phyloP scores from a whole-genome alignment of 345 rosid genomes.

The Leavenworthia alabamica region DNA sequence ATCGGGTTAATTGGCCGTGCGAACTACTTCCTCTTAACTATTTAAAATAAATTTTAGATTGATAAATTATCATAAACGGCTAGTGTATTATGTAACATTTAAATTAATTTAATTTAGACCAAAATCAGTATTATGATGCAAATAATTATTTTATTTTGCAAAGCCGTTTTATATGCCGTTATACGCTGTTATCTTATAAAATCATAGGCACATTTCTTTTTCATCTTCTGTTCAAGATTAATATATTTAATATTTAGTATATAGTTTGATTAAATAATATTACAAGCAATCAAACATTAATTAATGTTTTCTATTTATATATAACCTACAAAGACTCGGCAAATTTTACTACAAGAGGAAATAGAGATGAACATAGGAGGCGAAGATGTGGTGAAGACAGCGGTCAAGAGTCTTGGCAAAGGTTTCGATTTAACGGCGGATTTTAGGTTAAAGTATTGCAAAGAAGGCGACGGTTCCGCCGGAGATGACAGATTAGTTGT shows the following conservation, averaged over 20 bases:
- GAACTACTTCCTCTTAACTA: background rate
- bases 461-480: conserved; percentile 32
- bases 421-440: conserved; percentile 87
- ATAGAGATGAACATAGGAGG: conserved; percentile 20
- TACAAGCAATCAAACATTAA: conserved; percentile 12
- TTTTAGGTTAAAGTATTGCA: conserved; percentile 70
- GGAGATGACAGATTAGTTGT: conserved; percentile 55
- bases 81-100: background rate
- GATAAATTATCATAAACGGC: background rate
- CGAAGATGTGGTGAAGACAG: conserved; percentile 45
- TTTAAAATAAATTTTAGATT: background rate
- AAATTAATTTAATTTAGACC: background rate
- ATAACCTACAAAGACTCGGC: background rate
- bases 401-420: conserved; percentile 64
- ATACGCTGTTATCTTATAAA: conserved; percentile 15
- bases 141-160: no score
- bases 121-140: background rate
- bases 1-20: conserved; percentile 27
- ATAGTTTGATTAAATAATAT: conserved; percentile 9
- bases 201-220: background rate
- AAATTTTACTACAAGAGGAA: background rate
- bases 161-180: no score
- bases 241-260: no score
- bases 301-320: background rate
- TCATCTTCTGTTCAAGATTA: no score